These are phyloP conservation scores for Physcomitrium patens DNA, from an alignment of 225 moss, liverwort and hornwort species.

Conservation along the genomic window DNA sequence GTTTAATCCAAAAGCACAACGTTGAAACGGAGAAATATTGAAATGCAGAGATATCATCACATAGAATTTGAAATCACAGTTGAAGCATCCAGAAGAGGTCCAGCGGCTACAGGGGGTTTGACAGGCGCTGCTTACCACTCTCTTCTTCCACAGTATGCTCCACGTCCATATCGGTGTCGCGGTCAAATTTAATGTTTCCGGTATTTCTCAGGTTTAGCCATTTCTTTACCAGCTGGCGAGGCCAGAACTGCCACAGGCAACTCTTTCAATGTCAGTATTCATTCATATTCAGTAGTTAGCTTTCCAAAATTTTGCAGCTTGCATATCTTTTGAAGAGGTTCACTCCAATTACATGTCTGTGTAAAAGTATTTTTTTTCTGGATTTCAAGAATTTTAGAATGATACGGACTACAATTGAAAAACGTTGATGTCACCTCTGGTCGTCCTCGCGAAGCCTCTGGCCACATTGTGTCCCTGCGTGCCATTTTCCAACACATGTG, in stretches of 20 bases:
- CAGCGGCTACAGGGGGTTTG: slow-evolving; percentile 3
- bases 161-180: slow-evolving; percentile 65
- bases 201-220: slow-evolving; percentile 82
- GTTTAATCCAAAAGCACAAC: slow-evolving; percentile 1
- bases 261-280: background rate
- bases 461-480: slow-evolving; percentile 35
- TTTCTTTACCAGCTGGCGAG: slow-evolving; percentile 87
- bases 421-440: slow-evolving; percentile 31
- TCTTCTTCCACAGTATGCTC: slow-evolving; percentile 35
- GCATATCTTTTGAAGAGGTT: background rate
- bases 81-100: background rate
- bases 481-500: slow-evolving; percentile 6
- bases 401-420: slow-evolving; percentile 3
- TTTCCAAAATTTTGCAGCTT: background rate
- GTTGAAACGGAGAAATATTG: background rate
- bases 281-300: slow-evolving; percentile 3
- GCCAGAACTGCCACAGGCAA: slow-evolving; percentile 69
- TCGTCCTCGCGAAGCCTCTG: slow-evolving; percentile 34
- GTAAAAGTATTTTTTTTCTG: background rate
- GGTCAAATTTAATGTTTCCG: slow-evolving; percentile 68
- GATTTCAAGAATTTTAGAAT: slow-evolving; percentile 5
- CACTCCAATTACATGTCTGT: background rate
- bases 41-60: slow-evolving; percentile 2
- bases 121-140: slow-evolving; percentile 47
- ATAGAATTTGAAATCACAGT: slow-evolving; percentile 1